phyloP scores from a whole-genome alignment of 2,329 filamentous ascomycete genomes.

The Biscogniauxia sp. region DNA sequence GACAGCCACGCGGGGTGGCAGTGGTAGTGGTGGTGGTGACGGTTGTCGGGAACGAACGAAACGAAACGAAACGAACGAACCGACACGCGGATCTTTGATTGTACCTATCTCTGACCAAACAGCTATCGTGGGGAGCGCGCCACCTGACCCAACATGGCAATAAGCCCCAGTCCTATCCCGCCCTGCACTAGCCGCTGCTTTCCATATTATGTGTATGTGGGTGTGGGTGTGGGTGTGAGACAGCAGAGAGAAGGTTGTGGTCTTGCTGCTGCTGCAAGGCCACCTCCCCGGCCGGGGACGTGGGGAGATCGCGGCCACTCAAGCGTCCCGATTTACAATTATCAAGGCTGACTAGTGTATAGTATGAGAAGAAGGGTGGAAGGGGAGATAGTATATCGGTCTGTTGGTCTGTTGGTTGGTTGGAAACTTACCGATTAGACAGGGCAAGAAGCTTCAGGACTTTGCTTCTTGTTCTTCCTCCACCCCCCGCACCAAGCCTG shows the following conservation, averaged over 20 bases:
- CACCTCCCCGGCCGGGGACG: too few species aligned
- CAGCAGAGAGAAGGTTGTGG: neutral
- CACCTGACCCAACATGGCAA: neutral
- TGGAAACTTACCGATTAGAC: neutral
- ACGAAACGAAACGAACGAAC: too few species aligned
- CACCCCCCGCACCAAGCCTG: neutral
- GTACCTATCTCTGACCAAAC: neutral
- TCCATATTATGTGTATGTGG: too few species aligned
- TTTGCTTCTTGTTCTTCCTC: too few species aligned
- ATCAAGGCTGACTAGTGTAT: neutral
- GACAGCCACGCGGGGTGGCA: too few species aligned
- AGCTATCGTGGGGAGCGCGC: neutral
- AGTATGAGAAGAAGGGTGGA: too few species aligned
- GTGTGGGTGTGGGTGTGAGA: neutral
- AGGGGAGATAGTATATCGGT: neutral
- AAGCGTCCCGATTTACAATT: neutral
- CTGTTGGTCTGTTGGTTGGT: neutral
- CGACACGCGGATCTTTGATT: neutral
- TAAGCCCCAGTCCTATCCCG: neutral
- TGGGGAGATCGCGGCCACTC: neutral
- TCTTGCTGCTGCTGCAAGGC: neutral
- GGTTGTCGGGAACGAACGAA: too few species aligned
- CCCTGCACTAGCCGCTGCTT: too few species aligned
- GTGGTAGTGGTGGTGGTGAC: too few species aligned
- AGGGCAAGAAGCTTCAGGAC: too few species aligned